These are phyloP conservation scores for Globisporangium sylvaticum DNA, from an alignment of 352 stramenopile species.

Conservation along the genomic window DNA sequence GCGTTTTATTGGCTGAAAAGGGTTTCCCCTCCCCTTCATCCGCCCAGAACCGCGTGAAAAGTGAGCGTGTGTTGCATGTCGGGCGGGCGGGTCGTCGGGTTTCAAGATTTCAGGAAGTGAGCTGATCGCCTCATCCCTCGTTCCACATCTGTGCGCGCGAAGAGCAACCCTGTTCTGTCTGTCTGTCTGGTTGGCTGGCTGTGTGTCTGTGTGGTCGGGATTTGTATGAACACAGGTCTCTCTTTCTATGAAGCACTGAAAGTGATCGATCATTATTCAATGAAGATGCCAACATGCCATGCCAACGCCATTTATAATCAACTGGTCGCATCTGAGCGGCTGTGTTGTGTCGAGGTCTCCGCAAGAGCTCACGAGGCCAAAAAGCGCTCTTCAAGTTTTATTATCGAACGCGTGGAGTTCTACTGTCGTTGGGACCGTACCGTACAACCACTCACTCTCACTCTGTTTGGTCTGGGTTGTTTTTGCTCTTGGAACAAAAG, in stretches of 20 bases:
- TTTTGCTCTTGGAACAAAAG: not conserved
- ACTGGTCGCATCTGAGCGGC: too few species aligned
- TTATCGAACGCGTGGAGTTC: too few species aligned
- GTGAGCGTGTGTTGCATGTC: not conserved
- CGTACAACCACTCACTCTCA: not conserved
- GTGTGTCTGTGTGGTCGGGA: not conserved
- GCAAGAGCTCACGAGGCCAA: too few species aligned
- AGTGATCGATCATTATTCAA: not conserved
- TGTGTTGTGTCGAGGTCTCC: too few species aligned
- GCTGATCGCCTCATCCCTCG: not conserved
- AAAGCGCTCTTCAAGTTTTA: too few species aligned
- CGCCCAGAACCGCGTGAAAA: not conserved
- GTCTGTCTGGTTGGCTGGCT: not conserved
- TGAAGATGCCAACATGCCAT: not conserved
- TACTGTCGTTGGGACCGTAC: not conserved
- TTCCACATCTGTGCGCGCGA: constrained; percentile 4
- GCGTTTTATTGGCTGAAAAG: not conserved
- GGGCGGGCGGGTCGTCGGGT: not conserved
- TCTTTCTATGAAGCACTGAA: not conserved
- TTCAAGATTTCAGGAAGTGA: not conserved
- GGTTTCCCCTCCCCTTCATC: not conserved
- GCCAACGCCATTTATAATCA: too few species aligned
- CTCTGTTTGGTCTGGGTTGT: not conserved
- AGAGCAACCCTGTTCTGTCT: not conserved
- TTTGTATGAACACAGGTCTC: not conserved